Percentiles rank a stretch among this genome's conserved stretches.
Conservation (phyloP, 352 stramenopile species). For the Globisporangium megalacanthum region DNA sequence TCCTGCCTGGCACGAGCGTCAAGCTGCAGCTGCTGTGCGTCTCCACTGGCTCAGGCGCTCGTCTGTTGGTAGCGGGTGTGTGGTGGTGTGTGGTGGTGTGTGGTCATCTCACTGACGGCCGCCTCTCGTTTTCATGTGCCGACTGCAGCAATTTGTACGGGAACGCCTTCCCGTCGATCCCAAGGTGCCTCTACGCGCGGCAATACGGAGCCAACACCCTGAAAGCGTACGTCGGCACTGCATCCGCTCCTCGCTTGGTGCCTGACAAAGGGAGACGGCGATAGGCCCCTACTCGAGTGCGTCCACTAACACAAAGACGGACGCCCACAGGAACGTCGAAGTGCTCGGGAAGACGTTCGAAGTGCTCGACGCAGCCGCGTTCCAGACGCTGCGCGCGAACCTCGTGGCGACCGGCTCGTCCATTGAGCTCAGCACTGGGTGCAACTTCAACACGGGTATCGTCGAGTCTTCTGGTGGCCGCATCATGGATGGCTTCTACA, state of each 20-base stretch:
- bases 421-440: conserved; percentile 9
- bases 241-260: neutral
- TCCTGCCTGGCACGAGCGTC: conserved; percentile 6
- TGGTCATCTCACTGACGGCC: neutral
- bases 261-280: no score
- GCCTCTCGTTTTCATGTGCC: neutral
- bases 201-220: conserved; percentile 14
- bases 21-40: conserved; percentile 10
- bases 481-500: conserved; percentile 12
- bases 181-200: conserved; percentile 25
- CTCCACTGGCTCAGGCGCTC: neutral
- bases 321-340: conserved; percentile 5
- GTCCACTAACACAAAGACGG: no score
- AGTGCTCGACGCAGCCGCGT: conserved; percentile 7
- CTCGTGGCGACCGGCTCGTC: conserved; percentile 3
- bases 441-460: conserved; percentile 11
- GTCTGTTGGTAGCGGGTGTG: neutral
- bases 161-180: conserved; percentile 20
- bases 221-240: conserved; percentile 15
- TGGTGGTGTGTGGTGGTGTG: neutral
- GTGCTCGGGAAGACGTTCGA: conserved; percentile 10
- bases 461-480: conserved; percentile 3
- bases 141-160: conserved; percentile 15
- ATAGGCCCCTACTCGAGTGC: no score
- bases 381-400: conserved; percentile 8